Evolutionary conservation across 768 basidiomycete species (phyloP).

Genomic region (Termitomyces bulborhizus): DNA sequence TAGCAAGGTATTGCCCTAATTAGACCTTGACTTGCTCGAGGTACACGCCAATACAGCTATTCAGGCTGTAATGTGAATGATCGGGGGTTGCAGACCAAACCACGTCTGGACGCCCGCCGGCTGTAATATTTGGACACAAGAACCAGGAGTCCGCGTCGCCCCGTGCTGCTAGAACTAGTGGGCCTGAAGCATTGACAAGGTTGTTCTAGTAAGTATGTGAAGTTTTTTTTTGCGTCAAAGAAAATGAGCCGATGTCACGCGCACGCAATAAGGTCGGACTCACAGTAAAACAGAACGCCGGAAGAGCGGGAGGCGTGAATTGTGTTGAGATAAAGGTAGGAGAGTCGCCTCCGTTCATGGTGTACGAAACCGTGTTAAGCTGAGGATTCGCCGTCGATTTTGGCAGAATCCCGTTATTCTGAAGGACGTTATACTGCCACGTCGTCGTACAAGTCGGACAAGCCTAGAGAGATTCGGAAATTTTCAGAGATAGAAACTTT

Average conservation of each 20-base stretch:
- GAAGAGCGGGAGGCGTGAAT: conserved; percentile 3
- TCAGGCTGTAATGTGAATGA: conserved; percentile 1
- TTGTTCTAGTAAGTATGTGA: conserved; percentile 1
- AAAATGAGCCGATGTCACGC: background rate
- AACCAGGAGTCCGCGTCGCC: background rate
- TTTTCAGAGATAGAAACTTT: background rate
- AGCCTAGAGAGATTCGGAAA: background rate
- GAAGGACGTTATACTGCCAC: conserved; percentile 8
- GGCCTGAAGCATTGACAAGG: conserved; percentile 4
- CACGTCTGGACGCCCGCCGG: background rate
- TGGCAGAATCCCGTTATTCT: conserved; percentile 6
- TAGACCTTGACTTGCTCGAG: background rate
- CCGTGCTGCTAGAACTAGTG: background rate
- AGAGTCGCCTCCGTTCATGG: conserved; percentile 8
- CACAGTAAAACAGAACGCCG: conserved; percentile 12
- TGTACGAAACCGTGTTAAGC: conserved; percentile 8
- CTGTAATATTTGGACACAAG: conserved; percentile 5
- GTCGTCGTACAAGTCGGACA: conserved; percentile 1
- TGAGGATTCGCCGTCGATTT: conserved; percentile 6
- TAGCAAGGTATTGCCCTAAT: no score
- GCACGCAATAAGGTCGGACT: background rate
- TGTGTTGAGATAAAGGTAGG: conserved; percentile 11
- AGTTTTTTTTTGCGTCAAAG: background rate
- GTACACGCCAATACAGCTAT: background rate
- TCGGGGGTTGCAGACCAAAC: conserved; percentile 1